Base-by-base conservation (phyloP, 2,329 filamentous ascomycete genomes). In the Monosporascus sp. region DNA sequence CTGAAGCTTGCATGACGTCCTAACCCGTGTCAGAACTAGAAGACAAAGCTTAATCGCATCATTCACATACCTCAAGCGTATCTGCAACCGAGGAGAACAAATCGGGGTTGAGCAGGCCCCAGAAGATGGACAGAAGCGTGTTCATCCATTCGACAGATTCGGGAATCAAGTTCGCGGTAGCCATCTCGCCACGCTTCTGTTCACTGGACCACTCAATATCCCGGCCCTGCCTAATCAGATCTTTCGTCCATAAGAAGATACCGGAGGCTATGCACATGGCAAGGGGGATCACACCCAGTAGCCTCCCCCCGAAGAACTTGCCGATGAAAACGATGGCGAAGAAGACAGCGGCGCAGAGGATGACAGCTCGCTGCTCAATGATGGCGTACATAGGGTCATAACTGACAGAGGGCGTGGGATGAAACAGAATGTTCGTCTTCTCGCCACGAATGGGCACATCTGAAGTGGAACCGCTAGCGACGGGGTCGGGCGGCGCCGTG, bases 141-240 rank as follows among this genome's bases (percentile, higher is more conserved):
- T 99, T 99, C 82, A 99, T 87, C 94, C 94, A 97, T 67, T 92
- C 88, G 7, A 96, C 92, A 0, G 90, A 95, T 72, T 97, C 93
- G 0, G 93, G 93, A 7, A 97, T 87, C 27, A 97, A 76, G 64
- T 97, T 97, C 31, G 87, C 85, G 2, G 89, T 91, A 1, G 93
- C 91, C 69, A 85, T 91, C 73, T 94, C 82, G 3, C 93, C 93
- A 54, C 93, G 84, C 52, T 86, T 83, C 72, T 92, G 85, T 70
- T 97, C 93, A 57, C 87, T 91, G 5, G 86, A 82, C 93, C 93
- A 97, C 69, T 97, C 93, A 44, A 86, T 78, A 55, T 92, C 88
- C 36, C 91, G 77, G 3, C 93, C 92, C 65, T 88, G 91, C 16
- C 86, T 81, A 26, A 97, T 81, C 3, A 97, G 76, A 60, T 96